phyloP scores from a whole-genome alignment of 208 protist species.

The Histomonas meleagridis region DNA sequence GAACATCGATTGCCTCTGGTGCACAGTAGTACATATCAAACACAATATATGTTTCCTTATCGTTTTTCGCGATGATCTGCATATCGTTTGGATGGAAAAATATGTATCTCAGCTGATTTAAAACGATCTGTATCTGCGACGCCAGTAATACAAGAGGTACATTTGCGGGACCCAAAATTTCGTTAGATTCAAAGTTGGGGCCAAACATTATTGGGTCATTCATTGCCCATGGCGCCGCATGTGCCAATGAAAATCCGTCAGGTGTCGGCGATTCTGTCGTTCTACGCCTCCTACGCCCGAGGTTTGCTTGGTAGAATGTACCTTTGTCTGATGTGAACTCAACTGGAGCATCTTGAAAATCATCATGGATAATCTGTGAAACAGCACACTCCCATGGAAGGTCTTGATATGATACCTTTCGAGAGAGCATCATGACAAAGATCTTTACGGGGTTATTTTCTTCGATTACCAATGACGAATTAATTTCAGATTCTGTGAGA shows the following conservation, averaged over 20 bases:
- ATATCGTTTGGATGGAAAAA: constrained; percentile 32
- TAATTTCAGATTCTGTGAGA: background rate
- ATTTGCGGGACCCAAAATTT: background rate
- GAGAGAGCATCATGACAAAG: background rate
- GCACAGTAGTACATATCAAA: too few species aligned
- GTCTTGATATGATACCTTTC: background rate
- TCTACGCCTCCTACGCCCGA: too few species aligned
- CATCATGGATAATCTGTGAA: background rate
- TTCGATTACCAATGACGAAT: too few species aligned
- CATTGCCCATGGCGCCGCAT: background rate
- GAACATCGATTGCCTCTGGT: too few species aligned
- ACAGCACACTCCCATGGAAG: background rate
- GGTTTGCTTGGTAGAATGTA: background rate
- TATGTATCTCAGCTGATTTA: background rate
- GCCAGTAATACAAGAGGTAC: background rate
- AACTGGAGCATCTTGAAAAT: background rate
- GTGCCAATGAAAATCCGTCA: background rate
- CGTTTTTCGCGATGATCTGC: background rate
- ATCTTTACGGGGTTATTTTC: background rate
- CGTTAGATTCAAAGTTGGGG: background rate
- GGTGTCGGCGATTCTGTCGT: background rate
- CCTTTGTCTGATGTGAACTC: too few species aligned
- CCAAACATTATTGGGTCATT: background rate
- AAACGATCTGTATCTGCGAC: background rate
- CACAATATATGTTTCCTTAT: background rate